Evolutionary conservation across 2,329 filamentous ascomycete species (phyloP).

Genomic region (Aspergillus brunneoviolaceus): DNA sequence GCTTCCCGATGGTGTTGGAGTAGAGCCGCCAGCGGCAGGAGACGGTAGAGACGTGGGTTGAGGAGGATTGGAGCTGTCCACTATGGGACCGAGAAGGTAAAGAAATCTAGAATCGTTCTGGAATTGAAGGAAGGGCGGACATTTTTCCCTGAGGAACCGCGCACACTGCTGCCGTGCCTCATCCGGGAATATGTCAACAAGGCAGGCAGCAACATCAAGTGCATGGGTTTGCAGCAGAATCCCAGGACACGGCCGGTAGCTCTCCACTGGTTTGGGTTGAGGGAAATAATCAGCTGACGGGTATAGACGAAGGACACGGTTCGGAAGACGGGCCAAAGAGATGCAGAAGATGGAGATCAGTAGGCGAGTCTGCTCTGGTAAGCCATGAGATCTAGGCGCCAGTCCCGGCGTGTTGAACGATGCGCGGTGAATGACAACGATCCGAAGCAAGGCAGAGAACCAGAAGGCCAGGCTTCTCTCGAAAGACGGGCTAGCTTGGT

Average conservation of each 20-base stretch:
- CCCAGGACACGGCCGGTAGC: slow-evolving; percentile 30
- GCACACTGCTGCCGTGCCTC: slow-evolving; percentile 44
- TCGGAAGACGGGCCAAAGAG: slow-evolving; percentile 38
- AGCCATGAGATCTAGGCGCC: slow-evolving; percentile 24
- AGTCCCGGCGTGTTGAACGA: slow-evolving; percentile 30
- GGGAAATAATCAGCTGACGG: slow-evolving; percentile 32
- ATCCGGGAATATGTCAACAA: slow-evolving; percentile 47
- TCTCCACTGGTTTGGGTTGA: slow-evolving; percentile 22
- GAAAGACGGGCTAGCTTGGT: slow-evolving; percentile 23
- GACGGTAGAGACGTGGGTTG: slow-evolving; percentile 32
- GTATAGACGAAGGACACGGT: slow-evolving; percentile 31
- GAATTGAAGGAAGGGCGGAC: slow-evolving; percentile 37
- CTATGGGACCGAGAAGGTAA: slow-evolving; percentile 43
- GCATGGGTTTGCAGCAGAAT: slow-evolving; percentile 41
- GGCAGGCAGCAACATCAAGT: slow-evolving; percentile 46
- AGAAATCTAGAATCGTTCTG: slow-evolving; percentile 42
- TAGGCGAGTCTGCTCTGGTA: slow-evolving; percentile 38
- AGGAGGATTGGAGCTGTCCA: slow-evolving; percentile 25
- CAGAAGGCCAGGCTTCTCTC: slow-evolving; percentile 39
- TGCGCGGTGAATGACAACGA: slow-evolving; percentile 42
- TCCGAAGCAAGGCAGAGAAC: slow-evolving; percentile 43
- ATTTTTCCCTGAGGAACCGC: slow-evolving; percentile 45
- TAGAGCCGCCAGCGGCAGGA: slow-evolving; percentile 33
- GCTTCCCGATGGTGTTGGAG: slow-evolving; percentile 28
- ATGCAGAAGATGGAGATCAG: slow-evolving; percentile 43